phyloP scores from a whole-genome alignment of 176 grass and related monocot species.

The Zea luxurians region DNA sequence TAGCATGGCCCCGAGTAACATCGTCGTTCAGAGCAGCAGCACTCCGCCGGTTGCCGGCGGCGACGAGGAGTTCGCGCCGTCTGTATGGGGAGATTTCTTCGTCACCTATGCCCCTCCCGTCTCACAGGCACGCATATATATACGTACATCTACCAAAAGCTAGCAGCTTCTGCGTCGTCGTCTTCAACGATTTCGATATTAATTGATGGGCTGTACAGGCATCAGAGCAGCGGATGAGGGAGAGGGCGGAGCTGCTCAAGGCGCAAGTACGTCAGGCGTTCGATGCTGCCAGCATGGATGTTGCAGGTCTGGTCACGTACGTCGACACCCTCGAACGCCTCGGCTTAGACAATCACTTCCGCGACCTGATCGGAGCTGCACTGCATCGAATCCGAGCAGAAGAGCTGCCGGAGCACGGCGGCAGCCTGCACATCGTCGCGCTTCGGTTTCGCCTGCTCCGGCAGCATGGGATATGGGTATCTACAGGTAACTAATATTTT shows the following conservation, averaged over 20 bases:
- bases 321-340: background rate
- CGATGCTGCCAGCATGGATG: background rate
- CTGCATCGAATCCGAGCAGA: background rate
- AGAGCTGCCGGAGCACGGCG: background rate
- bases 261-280: background rate
- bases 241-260: background rate
- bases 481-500: background rate
- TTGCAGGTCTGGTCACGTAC: background rate
- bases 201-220: too few species aligned
- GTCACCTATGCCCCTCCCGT: background rate
- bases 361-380: background rate
- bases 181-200: too few species aligned
- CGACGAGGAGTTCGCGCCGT: background rate
- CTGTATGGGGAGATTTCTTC: constrained; percentile 12
- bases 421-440: background rate
- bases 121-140: background rate
- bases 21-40: background rate
- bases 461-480: background rate
- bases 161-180: background rate
- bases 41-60: background rate
- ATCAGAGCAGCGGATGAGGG: background rate
- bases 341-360: background rate
- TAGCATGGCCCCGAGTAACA: background rate
- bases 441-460: background rate
- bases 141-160: background rate